Percentiles rank a stretch among this genome's conserved stretches.
Evolutionary conservation across 345 rosid genomes (phyloP).

Genomic region (Eucalyptus decipiens): DNA sequence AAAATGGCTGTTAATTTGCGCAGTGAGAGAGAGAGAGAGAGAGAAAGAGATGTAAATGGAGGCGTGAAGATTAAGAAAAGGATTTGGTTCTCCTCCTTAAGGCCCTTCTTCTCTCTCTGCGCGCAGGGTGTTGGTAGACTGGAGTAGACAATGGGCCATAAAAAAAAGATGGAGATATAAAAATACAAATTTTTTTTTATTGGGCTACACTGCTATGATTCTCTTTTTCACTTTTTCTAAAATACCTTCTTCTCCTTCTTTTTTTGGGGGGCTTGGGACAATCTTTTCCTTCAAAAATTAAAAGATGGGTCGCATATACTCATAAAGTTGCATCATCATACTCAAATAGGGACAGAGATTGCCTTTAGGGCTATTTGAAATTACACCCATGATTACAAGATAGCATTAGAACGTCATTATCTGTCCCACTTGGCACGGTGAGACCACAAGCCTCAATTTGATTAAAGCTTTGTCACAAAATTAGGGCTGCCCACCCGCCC

Average conservation of each 20-base stretch:
- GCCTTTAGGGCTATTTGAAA: background rate
- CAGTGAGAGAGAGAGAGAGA: background rate
- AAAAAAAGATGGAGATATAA: background rate
- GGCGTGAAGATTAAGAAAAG: constrained; percentile 27
- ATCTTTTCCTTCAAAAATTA: background rate
- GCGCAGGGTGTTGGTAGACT: background rate
- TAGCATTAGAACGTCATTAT: background rate
- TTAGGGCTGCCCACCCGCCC: background rate
- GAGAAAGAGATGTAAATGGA: background rate
- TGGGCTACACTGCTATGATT: background rate
- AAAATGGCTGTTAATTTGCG: background rate
- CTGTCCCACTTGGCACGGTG: background rate
- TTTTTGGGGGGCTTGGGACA: background rate
- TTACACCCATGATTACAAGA: background rate
- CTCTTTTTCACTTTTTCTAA: background rate
- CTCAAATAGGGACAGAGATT: background rate
- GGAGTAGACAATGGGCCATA: background rate
- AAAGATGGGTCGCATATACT: background rate
- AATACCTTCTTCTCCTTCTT: background rate
- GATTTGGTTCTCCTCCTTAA: constrained; percentile 1
- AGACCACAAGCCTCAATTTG: background rate
- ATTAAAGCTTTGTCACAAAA: background rate
- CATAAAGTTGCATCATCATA: background rate
- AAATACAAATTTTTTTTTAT: background rate
- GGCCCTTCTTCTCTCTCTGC: background rate